Conservation (phyloP, 352 stramenopile species). For the Phytopythium cucurbitacearum region DNA sequence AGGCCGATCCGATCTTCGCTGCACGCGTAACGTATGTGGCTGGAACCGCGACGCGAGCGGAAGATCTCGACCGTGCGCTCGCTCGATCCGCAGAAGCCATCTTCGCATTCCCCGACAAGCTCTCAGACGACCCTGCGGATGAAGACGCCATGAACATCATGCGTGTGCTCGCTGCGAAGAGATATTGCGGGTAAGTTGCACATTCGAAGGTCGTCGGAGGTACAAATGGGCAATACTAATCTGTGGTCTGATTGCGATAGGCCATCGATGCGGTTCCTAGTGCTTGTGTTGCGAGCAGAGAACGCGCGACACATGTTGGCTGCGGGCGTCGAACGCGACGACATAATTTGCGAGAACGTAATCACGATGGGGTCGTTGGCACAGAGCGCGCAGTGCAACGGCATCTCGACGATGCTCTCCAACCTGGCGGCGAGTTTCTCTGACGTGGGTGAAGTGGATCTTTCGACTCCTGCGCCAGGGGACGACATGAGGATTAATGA, state of each 20-base stretch:
- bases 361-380: conserved; percentile 88
- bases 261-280: conserved; percentile 54
- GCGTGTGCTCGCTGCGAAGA: conserved; percentile 64
- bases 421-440: conserved; percentile 82
- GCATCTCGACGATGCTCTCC: conserved; percentile 79
- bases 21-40: conserved; percentile 78
- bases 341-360: conserved; percentile 85
- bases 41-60: conserved; percentile 56
- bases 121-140: conserved; percentile 57
- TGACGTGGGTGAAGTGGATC: neutral
- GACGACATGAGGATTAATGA: neutral
- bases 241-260: conserved; percentile 11
- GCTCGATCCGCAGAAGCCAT: conserved; percentile 55
- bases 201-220: too few relatives aligned
- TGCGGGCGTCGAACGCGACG: conserved; percentile 64
- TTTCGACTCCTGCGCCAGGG: neutral
- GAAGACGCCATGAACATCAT: conserved; percentile 87
- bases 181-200: conserved; percentile 56
- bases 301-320: conserved; percentile 77
- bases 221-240: too few relatives aligned
- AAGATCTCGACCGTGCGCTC: conserved; percentile 70
- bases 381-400: conserved; percentile 67
- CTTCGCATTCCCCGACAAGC: conserved; percentile 85
- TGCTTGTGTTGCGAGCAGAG: conserved; percentile 75
- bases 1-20: conserved; percentile 76